Conservation (phyloP, 768 basidiomycete genomes). For the Boletellus emodensis region DNA sequence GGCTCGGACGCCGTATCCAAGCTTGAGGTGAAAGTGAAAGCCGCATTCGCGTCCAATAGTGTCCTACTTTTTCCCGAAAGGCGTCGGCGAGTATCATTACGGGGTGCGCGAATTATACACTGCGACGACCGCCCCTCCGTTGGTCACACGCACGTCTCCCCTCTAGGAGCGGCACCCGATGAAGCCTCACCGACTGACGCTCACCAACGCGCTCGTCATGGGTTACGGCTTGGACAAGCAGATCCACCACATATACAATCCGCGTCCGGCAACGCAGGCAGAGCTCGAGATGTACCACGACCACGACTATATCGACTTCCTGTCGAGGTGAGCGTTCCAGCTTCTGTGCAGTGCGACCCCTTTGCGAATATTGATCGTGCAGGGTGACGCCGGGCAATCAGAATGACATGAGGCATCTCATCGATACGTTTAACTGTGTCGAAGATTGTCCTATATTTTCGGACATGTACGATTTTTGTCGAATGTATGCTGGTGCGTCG, state of each 20-base stretch:
- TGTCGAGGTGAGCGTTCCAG: conserved; percentile 63
- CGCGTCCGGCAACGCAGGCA: conserved; percentile 80
- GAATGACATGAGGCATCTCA: conserved; percentile 66
- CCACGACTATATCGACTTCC: conserved; percentile 91
- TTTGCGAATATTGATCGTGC: not conserved
- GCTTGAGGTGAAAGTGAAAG: conserved; percentile 25
- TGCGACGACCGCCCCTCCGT: not conserved
- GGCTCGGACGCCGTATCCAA: not conserved
- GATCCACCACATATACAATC: conserved; percentile 89
- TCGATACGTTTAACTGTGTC: conserved; percentile 88
- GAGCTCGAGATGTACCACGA: conserved; percentile 93
- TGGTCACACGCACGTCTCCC: conserved; percentile 2
- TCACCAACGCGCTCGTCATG: conserved; percentile 93
- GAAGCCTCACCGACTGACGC: conserved; percentile 94
- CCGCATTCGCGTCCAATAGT: conserved; percentile 65
- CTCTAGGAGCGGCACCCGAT: conserved; percentile 93
- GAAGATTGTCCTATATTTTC: conserved; percentile 97
- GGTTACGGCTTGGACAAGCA: conserved; percentile 96
- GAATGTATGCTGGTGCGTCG: conserved; percentile 90
- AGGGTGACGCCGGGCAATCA: conserved; percentile 83
- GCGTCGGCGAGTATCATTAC: conserved; percentile 94
- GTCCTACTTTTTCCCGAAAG: conserved; percentile 94
- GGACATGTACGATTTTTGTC: conserved; percentile 92
- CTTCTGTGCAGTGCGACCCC: not conserved
- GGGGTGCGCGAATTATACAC: conserved; percentile 54